Evolutionary conservation across 1,139 yeast genomes (phyloP), one percentile per base, ranked within the genome.

Genomic region (Scheffersomyces insectosa): DNA sequence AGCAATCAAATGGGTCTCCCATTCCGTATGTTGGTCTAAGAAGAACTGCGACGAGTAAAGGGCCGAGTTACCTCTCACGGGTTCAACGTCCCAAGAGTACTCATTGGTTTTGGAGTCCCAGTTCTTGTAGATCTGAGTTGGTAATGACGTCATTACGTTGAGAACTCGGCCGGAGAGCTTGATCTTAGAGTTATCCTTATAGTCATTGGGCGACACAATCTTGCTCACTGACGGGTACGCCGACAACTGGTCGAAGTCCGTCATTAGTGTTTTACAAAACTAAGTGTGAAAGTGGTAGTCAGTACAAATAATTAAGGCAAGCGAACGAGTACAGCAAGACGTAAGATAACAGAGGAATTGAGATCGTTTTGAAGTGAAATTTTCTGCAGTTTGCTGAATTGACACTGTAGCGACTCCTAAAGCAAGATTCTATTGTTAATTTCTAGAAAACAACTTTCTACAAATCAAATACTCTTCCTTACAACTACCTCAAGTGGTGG

Each of bases 1-100:
- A 1, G 91, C 97, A 42, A 95, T 83, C 46, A 89, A 68, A 50
- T 89, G 88, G 38, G 91, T 84, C 51, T 89, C 95, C 95, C 97
- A 93, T 16, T 82, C 79, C 0, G 90, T 78, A 37, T 80, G 81
- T 40, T 82, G 79, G 41, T 75, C 75, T 45, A 93, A 68, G 56
- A 80, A 84, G 49, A 75, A 74, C 50, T 87, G 79, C 4, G 95
- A 83, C 6, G 96, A 82, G 59, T 85, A 85, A 40, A 91, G 68
- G 0, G 98, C 96, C 11, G 95, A 84, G 56, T 88, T 87, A 1
- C 98, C 98, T 23, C 93, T 75, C 14, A 89, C 75, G 5, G 83
- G 81, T 43, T 76, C 79, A 13, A 85, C 80, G 38, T 77, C 75
- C 83, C 83, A 79, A 16, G 54, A 52, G 14, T 52, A 47, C 16